A percentile compares a stretch with the other conserved stretches of the same genome.
These are phyloP conservation scores for Cutaneotrichosporon mucoides DNA, from an alignment of 1,284 basidiomycete genomes.

Conservation along the genomic window DNA sequence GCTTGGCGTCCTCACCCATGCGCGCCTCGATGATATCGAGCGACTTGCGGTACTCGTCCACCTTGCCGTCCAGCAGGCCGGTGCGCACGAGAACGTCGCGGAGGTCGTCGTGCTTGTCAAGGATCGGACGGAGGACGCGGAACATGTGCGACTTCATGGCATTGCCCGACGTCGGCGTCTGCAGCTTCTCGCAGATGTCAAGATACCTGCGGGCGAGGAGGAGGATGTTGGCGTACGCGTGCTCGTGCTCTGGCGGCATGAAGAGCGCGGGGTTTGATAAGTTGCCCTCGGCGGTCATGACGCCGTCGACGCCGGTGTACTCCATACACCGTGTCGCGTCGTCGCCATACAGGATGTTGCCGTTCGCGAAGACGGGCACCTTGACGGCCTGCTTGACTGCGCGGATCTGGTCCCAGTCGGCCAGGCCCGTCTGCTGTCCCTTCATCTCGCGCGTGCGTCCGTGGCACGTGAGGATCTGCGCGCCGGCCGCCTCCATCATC, in stretches of 20 bases:
- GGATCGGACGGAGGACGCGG: slow-evolving; percentile 78
- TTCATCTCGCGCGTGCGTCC: slow-evolving; percentile 88
- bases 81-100: slow-evolving; percentile 55
- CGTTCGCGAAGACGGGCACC: slow-evolving; percentile 94
- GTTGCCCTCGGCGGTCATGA: slow-evolving; percentile 95
- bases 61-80: slow-evolving; percentile 32
- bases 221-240: slow-evolving; percentile 60
- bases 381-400: slow-evolving; percentile 82
- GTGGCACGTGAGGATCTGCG: slow-evolving; percentile 91
- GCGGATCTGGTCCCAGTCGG: slow-evolving; percentile 78
- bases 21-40: slow-evolving; percentile 63
- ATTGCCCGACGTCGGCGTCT: slow-evolving; percentile 67
- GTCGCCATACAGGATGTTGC: slow-evolving; percentile 81
- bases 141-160: slow-evolving; percentile 91
- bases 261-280: slow-evolving; percentile 91
- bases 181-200: slow-evolving; percentile 66
- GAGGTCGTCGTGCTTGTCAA: slow-evolving; percentile 66
- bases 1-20: slow-evolving; percentile 57
- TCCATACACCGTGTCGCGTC: slow-evolving; percentile 75
- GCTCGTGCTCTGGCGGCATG: slow-evolving; percentile 45
- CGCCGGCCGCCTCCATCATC: slow-evolving; percentile 92
- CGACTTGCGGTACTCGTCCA: slow-evolving; percentile 54
- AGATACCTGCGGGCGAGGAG: slow-evolving; percentile 81
- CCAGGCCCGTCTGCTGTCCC: slow-evolving; percentile 71
- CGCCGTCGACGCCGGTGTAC: slow-evolving; percentile 79